Percentiles rank a stretch among this genome's conserved stretches.
Evolutionary conservation across 2,329 filamentous ascomycete species (phyloP).

Genomic region (Aspergillus texensis): DNA sequence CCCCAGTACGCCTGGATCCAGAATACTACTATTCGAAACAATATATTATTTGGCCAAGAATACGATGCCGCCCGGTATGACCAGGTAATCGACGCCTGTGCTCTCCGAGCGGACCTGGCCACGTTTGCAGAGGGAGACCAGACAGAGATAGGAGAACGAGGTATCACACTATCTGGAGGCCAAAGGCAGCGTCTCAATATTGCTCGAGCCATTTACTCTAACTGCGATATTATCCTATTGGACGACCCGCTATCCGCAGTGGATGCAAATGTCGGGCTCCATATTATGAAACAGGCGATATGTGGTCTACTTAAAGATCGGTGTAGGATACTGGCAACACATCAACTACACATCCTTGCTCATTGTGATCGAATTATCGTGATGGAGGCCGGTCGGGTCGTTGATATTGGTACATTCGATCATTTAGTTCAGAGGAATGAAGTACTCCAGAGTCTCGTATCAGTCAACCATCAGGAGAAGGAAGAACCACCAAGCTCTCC

Average conservation of each 20-base stretch:
- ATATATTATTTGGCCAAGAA: conserved; percentile 76
- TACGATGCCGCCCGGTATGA: not conserved
- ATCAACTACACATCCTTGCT: not conserved
- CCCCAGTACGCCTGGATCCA: conserved; percentile 99
- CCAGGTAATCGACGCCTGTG: not conserved
- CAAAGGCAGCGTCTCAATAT: not conserved
- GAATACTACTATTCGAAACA: conserved; percentile 82
- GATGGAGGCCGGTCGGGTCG: not conserved
- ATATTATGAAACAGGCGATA: not conserved
- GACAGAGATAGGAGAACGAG: not conserved
- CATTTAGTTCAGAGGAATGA: not conserved
- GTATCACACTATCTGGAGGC: not conserved
- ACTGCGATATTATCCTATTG: not conserved
- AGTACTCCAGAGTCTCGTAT: not conserved
- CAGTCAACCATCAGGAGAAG: too few species aligned
- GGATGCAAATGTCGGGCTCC: too few species aligned
- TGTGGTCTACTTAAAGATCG: not conserved
- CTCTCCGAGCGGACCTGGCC: not conserved
- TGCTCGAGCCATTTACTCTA: not conserved
- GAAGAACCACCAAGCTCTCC: too few species aligned
- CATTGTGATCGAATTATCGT: not conserved
- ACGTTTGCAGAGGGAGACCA: not conserved
- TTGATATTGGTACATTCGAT: not conserved
- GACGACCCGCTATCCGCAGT: not conserved
- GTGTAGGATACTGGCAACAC: not conserved